phyloP scores from a whole-genome alignment of 1,284 basidiomycete species.

The Moesziomyces parantarcticus region DNA sequence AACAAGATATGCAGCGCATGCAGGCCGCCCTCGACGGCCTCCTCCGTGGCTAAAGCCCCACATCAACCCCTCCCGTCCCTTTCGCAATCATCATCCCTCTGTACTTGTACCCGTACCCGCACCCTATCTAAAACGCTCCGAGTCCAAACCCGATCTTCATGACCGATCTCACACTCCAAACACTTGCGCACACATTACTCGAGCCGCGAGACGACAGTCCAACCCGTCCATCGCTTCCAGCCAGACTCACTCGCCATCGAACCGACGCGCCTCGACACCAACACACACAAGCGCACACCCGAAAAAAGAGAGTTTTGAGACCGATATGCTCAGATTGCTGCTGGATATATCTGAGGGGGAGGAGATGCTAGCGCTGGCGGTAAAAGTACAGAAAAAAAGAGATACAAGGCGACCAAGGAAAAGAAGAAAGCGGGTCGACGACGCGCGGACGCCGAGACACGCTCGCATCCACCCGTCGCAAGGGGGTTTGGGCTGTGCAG shows the following conservation, averaged over 20 bases:
- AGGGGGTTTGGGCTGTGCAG: no score
- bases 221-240: no score
- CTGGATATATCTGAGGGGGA: conserved; percentile 53
- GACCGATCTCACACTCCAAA: no score
- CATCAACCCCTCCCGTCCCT: conserved; percentile 5
- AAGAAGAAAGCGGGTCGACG: conserved; percentile 11
- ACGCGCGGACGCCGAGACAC: background rate
- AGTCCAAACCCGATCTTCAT: background rate
- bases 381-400: conserved; percentile 58
- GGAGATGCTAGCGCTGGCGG: conserved; percentile 52
- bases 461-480: background rate
- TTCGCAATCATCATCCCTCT: background rate
- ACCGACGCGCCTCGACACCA: background rate
- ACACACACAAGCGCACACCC: conserved; percentile 6
- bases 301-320: conserved; percentile 20
- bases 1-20: conserved; percentile 63
- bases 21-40: conserved; percentile 64
- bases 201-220: no score
- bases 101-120: background rate
- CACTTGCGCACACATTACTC: no score
- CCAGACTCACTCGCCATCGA: background rate
- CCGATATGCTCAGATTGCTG: conserved; percentile 58
- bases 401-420: conserved; percentile 51
- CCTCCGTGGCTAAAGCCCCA: conserved; percentile 46
- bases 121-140: background rate